Percentiles rank a stretch among this genome's conserved stretches.
phyloP scores from a whole-genome alignment of 345 rosid species.

The Dipteronia sinensis region DNA sequence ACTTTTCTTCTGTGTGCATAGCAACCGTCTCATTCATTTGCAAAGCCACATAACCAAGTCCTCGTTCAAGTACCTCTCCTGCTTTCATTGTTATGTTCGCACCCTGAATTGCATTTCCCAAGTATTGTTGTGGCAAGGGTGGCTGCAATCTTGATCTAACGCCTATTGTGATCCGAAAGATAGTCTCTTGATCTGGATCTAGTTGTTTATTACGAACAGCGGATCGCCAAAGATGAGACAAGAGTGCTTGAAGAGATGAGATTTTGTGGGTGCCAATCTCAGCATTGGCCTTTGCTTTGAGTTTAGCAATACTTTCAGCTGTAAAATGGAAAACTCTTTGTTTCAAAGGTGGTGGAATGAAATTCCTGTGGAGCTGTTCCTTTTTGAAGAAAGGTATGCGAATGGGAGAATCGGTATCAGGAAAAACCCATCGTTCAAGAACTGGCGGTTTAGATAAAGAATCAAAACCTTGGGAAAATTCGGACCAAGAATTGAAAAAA shows the following conservation, averaged over 20 bases:
- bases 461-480: conserved; percentile 26
- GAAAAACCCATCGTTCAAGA: conserved; percentile 14
- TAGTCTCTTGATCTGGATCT: conserved; percentile 19
- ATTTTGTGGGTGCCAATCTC: conserved; percentile 29
- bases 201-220: conserved; percentile 10
- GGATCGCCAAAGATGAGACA: conserved; percentile 42
- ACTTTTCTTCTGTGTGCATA: too few relatives aligned
- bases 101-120: too few relatives aligned
- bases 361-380: too few relatives aligned
- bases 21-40: too few relatives aligned
- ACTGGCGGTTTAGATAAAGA: conserved; percentile 18
- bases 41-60: too few relatives aligned
- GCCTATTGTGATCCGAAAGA: background rate
- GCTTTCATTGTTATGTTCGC: too few relatives aligned
- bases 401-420: conserved; percentile 9
- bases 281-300: conserved; percentile 47
- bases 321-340: conserved; percentile 39
- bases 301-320: conserved; percentile 27
- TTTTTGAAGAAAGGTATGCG: conserved; percentile 14
- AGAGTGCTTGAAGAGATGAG: conserved; percentile 49
- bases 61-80: too few relatives aligned
- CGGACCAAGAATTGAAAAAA: conserved; percentile 50
- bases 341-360: background rate
- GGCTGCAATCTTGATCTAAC: conserved; percentile 32
- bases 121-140: conserved; percentile 27